Evolutionary conservation across 768 basidiomycete genomes (phyloP), one percentile per base, ranked within the genome.

Genomic region (Sutorius australiensis): DNA sequence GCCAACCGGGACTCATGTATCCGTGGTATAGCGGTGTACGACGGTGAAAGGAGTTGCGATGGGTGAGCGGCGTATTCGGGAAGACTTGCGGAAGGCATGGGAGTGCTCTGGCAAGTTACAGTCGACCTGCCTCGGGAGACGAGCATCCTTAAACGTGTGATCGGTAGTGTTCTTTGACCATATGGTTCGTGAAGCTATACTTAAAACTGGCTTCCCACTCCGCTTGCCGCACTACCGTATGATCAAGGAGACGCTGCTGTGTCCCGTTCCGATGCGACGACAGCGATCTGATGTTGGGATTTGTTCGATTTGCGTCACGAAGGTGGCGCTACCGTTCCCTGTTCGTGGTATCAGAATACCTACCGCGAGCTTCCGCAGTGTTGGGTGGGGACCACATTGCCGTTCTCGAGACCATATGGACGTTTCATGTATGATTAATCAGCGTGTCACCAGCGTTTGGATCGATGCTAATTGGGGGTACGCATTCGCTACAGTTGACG

Each of bases 21-120:
- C 24, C 74, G 77, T 1, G 84, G 84, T 55, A 81, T 75, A 11
- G 75, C 74, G 4, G 82, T 75, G 62, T 86, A 86, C n/a, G 69
- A 16, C 68, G 77, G 55, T 66, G 81, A 57, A 71, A 76, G 57
- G 60, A 72, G 41, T 60, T 67, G 61, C 66, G 57, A 43, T 43
- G 71, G 61, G n/a, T 73, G 72, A 13, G 67, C 65, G 27, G 67
- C 43, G 55, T 82, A 85, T 16, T 74, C 73, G 6, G 83, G 81
- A 37, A 81, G 78, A 57, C 74, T 79, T 42, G 75, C 70, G 37
- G 80, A 75, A 31, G 79, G 80, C 84, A 86, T 85, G 66, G 55
- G 51, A 53, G 65, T 61, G 44, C 37, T 33, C 55, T 55, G 55
- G 24, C 48, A 67, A 68, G 57, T 32, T 37, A 53, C 43, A 56